Percentiles rank a stretch among this genome's conserved stretches.
phyloP scores from a whole-genome alignment of 352 stramenopile genomes.

The Globisporangium orthogonon region DNA sequence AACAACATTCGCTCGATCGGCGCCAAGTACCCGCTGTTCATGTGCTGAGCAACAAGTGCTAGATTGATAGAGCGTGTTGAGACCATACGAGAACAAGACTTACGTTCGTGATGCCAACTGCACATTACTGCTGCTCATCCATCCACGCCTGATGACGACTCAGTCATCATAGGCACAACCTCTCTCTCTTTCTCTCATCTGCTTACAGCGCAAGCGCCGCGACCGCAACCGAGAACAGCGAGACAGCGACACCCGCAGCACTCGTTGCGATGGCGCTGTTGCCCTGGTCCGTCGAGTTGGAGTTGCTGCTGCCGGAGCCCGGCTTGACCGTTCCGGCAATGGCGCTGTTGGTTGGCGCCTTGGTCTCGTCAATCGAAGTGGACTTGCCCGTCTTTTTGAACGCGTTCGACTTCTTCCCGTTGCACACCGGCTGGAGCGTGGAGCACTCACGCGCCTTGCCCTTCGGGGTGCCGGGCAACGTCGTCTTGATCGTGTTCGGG shows the following conservation, averaged over 20 bases:
- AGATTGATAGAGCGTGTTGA: neutral
- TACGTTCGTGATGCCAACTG: neutral
- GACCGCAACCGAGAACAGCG: neutral
- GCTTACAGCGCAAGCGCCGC: conserved; percentile 5
- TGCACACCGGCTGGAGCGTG: conserved; percentile 44
- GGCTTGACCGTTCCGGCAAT: conserved; percentile 2
- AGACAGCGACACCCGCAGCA: conserved; percentile 1
- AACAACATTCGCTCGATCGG: conserved; percentile 72
- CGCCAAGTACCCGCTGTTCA: conserved; percentile 67
- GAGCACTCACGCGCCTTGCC: conserved; percentile 44
- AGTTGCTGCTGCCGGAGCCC: neutral
- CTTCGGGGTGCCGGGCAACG: conserved; percentile 26
- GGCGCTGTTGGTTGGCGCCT: conserved; percentile 10
- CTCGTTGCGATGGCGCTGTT: neutral
- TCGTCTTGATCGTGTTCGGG: conserved; percentile 16
- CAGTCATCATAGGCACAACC: too few relatives aligned
- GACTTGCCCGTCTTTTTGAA: conserved; percentile 27
- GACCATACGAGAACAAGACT: neutral
- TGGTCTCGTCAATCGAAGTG: conserved; percentile 7
- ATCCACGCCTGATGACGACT: neutral
- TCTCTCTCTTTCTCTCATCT: neutral
- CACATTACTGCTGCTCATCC: neutral
- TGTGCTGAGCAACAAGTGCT: conserved; percentile 30
- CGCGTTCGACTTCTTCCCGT: conserved; percentile 46
- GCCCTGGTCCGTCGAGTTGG: neutral